Evolutionary conservation across 768 basidiomycete genomes (phyloP), one percentile per base, ranked within the genome.

Genomic region (Trametes maxima): DNA sequence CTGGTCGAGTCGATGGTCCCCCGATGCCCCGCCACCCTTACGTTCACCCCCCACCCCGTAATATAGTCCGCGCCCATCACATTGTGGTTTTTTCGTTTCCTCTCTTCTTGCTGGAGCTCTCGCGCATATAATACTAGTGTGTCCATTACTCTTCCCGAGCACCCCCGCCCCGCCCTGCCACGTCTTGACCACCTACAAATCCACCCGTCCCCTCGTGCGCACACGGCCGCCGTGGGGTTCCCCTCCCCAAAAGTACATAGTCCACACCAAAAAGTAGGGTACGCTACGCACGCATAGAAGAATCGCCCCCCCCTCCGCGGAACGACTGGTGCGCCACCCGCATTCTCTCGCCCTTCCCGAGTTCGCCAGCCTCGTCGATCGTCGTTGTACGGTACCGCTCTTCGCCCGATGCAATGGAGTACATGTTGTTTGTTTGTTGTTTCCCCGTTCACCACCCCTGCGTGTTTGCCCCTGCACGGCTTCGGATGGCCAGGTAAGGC

Each of bases 1-100:
- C 60, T 28, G 47, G 60, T 62, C 60, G 60, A 62, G 60, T 35
- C 54, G 48, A 48, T 24, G 28, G 48, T 43, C 16, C 17, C 45
- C 46, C 46, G 24, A 10, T 49, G 46, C 21, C 25, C 21, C 16
- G 11, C 24, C 19, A 35, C 53, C 21, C 19, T 46, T 36, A 14
- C 7, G 19, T 46, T 22, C 11, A 35, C 33, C 43, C n/a, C 11
- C 43, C n/a, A n/a, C 17, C 47, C 47, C 56, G 37, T 57, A 48
- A 40, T 40, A 16, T 40, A 11, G 8, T 42, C 46, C 35, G 47
- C 43, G 2, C 3, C 43, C 12, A 13, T 10, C 4, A n/a, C 21
- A 24, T 2, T 24, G 1, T 22, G 21, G 10, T 21, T 21, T 22
- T 6, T 21, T 22, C 17, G 17, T 25, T 25, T 25, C 40, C 13